Evolutionary conservation across 129 eudicot species (phyloP).

Genomic region (Apium graveolens): DNA sequence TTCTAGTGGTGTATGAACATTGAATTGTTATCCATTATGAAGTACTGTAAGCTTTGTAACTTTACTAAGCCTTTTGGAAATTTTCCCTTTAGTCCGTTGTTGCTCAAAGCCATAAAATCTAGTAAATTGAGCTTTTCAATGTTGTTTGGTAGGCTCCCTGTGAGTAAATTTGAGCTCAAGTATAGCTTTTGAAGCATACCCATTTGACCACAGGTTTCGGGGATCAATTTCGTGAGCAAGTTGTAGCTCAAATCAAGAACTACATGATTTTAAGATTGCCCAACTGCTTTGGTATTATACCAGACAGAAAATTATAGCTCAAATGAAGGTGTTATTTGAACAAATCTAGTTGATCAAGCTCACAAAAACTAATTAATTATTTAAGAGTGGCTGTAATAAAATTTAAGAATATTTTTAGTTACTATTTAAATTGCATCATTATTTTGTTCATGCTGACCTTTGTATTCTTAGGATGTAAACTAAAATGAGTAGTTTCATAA

Average conservation of each 20-base stretch:
- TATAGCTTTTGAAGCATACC: slow-evolving; percentile 38
- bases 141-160: slow-evolving; percentile 25
- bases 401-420: too few relatives aligned
- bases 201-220: slow-evolving; percentile 26
- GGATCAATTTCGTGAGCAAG: slow-evolving; percentile 20
- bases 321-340: slow-evolving; percentile 37
- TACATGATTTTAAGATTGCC: slow-evolving; percentile 27
- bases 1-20: slow-evolving; percentile 39
- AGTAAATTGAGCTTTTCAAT: slow-evolving; percentile 24
- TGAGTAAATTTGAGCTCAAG: slow-evolving; percentile 36
- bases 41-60: slow-evolving; percentile 48
- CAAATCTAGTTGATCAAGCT: too few relatives aligned
- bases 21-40: slow-evolving; percentile 71
- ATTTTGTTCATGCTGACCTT: too few relatives aligned
- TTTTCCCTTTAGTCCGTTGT: slow-evolving; percentile 24
- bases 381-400: too few relatives aligned
- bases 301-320: slow-evolving; percentile 36
- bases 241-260: slow-evolving; percentile 49
- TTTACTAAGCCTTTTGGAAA: slow-evolving; percentile 39
- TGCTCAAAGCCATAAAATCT: slow-evolving; percentile 36
- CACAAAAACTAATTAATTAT: too few relatives aligned
- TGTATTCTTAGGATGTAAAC: too few relatives aligned
- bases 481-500: too few relatives aligned
- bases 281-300: slow-evolving; percentile 28
- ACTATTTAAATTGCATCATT: too few relatives aligned